Evolutionary conservation across 73 alveolate genomes (phyloP).

Genomic region (Breviolum minutum): DNA sequence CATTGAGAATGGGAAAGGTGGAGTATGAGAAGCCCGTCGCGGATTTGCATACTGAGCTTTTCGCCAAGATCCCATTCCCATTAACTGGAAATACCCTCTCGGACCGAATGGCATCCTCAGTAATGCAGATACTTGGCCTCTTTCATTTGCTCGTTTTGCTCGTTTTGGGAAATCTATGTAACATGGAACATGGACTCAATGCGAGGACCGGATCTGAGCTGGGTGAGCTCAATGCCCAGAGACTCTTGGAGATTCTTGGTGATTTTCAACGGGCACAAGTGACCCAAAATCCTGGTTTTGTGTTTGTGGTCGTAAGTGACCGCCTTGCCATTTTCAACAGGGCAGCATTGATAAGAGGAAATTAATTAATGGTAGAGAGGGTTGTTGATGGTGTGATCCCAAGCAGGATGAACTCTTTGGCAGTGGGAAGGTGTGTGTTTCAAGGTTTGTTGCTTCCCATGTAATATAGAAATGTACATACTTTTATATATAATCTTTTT

Average conservation of each 20-base stretch:
- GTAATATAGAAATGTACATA: too few species aligned
- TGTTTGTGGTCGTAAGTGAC: too few species aligned
- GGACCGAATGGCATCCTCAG: slow-evolving; percentile 91
- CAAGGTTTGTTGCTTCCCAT: too few species aligned
- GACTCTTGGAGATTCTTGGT: slow-evolving; percentile 37
- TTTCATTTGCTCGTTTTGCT: too few species aligned
- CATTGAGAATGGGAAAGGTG: neutral
- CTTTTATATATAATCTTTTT: too few species aligned
- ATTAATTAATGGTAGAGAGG: neutral
- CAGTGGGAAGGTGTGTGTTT: too few species aligned
- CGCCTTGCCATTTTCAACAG: too few species aligned
- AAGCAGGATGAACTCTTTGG: too few species aligned
- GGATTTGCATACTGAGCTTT: slow-evolving; percentile 84
- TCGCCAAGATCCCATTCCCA: slow-evolving; percentile 93
- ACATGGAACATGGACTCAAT: too few species aligned
- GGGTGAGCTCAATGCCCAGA: slow-evolving; percentile 83
- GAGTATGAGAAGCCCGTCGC: slow-evolving; percentile 72
- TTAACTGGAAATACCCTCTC: slow-evolving; percentile 80
- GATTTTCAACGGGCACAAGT: too few species aligned
- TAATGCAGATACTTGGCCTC: slow-evolving; percentile 49
- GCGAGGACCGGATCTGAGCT: slow-evolving; percentile 62
- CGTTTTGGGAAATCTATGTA: too few species aligned
- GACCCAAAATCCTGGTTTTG: too few species aligned
- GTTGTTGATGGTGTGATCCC: neutral
- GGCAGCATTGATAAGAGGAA: neutral